Base-by-base conservation (phyloP, 2,329 filamentous ascomycete genomes). In the Rhexocercosporidium sp. region DNA sequence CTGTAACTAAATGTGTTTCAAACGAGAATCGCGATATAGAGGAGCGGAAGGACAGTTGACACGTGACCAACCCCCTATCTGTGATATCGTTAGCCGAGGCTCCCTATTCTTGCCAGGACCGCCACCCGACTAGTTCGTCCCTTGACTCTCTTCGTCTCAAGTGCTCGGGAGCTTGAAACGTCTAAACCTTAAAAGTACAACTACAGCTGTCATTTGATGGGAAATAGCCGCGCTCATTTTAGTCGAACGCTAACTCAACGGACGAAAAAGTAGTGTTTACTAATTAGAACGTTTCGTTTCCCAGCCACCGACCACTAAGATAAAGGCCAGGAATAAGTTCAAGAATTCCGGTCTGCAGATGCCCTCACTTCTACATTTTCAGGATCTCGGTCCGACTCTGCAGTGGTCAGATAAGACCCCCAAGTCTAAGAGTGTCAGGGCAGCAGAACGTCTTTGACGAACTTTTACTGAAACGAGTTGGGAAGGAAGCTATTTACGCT, bases 281-380 rank as follows among this genome's bases (percentile, higher is more conserved):
- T 47, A n/a, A n/a, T n/a, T n/a, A 46, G 57, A 31, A 31, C 27
- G 25, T 60, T 60, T 60, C 57, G 39, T 25, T 60, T 31, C 12
- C 27, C 39, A 60, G 39, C 39, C 57, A 60, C 22, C 22, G 16
- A 31, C 12, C 4, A 1, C 22, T n/a, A n/a, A n/a, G n/a, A 59
- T 31, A n/a, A 59, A 25, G 41, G 37, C 7, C 39, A 18, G 29
- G 37, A 46, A 12, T 25, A 1, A 29, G 37, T 18, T 39, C 22
- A 46, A 5, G 29, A 1, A 18, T 46, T n/a, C 12, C 25, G 56
- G 29, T 59, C 56, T 46, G 34, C 56, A 59, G 20, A 5, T 44
- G 27, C 3, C 11, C 29, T 31, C 57, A 47, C 22, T 22, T 60
- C 20, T 46, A 25, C 18, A 6, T 12, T 46, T 6, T 20, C 27